phyloP scores from a whole-genome alignment of 345 rosid genomes.

The Eutrema heterophyllum region DNA sequence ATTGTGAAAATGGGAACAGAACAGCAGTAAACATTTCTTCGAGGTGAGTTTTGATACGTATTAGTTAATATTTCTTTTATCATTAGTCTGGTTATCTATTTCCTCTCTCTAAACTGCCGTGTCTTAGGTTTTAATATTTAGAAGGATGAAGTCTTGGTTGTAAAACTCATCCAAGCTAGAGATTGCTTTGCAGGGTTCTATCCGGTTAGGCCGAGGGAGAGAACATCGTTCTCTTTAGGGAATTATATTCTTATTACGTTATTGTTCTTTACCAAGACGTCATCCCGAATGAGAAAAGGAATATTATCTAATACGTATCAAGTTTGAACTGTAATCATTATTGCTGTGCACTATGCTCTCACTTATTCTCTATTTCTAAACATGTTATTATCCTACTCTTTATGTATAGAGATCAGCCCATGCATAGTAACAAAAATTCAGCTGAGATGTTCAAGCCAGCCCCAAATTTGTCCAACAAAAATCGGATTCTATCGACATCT shows the following conservation, averaged over 20 bases:
- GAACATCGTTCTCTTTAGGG: background rate
- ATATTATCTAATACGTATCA: background rate
- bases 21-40: slow-evolving; percentile 53
- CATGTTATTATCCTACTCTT: slow-evolving; percentile 23
- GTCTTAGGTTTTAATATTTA: background rate
- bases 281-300: too few species aligned
- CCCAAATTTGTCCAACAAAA: slow-evolving; percentile 37
- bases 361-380: slow-evolving; percentile 9
- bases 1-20: slow-evolving; percentile 62
- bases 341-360: background rate
- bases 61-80: background rate
- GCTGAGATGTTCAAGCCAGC: slow-evolving; percentile 64
- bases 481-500: slow-evolving; percentile 48
- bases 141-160: background rate
- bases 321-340: slow-evolving; percentile 6
- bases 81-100: background rate
- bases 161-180: background rate
- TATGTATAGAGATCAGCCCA: slow-evolving; percentile 52
- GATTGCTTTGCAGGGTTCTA: background rate
- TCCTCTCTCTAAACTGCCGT: background rate
- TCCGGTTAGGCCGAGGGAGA: background rate
- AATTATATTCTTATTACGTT: too few species aligned
- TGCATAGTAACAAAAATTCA: slow-evolving; percentile 37
- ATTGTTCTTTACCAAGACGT: background rate
- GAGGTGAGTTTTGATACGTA: slow-evolving; percentile 41